These are phyloP conservation scores for Aspergillus nomiae DNA, from an alignment of 2,329 filamentous ascomycete species.

Conservation along the genomic window DNA sequence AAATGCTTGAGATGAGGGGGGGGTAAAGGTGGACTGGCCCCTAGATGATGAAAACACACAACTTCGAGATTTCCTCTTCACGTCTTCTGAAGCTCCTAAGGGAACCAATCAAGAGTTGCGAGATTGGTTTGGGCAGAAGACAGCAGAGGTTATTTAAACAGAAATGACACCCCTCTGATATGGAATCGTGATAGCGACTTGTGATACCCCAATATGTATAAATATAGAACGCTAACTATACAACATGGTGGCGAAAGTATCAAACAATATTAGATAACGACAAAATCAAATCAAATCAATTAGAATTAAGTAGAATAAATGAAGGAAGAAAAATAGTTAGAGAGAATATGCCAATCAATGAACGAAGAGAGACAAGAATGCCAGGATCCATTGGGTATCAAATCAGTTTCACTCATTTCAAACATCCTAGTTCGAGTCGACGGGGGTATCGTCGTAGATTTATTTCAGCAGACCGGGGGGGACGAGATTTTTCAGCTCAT, in stretches of 20 bases:
- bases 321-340: neutral
- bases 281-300: neutral
- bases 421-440: neutral
- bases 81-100: slow-evolving; percentile 34
- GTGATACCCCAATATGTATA: slow-evolving; percentile 26
- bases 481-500: slow-evolving; percentile 20
- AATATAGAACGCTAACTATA: neutral
- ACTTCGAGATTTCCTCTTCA: slow-evolving; percentile 74
- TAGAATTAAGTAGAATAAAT: neutral
- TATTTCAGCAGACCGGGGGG: neutral
- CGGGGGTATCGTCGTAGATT: neutral
- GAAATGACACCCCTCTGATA: neutral
- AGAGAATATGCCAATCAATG: neutral
- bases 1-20: slow-evolving; percentile 81
- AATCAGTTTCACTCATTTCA: neutral
- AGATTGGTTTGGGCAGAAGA: slow-evolving; percentile 74
- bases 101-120: slow-evolving; percentile 66
- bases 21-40: slow-evolving; percentile 82
- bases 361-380: neutral
- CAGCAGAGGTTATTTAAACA: slow-evolving; percentile 70
- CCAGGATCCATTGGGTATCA: slow-evolving; percentile 13
- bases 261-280: slow-evolving; percentile 1
- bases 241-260: neutral
- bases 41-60: slow-evolving; percentile 69
- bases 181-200: slow-evolving; percentile 8